Evolutionary conservation across 139 green algal species (phyloP).

Genomic region (Edaphochlamys debaryana): DNA sequence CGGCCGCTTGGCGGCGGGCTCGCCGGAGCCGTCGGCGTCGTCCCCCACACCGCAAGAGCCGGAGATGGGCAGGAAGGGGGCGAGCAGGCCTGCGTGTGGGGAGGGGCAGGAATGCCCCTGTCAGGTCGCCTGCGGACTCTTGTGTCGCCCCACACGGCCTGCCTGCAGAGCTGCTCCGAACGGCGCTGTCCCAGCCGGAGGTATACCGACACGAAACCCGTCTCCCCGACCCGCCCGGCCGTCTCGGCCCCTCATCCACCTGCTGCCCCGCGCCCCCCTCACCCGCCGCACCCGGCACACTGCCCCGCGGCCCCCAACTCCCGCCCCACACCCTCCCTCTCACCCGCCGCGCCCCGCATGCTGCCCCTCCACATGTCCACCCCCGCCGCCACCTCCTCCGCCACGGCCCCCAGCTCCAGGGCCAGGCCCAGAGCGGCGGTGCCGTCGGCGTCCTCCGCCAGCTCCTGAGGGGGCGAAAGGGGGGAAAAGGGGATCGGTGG

Average conservation of each 20-base stretch:
- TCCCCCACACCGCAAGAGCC: not conserved
- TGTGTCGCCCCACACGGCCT: no score
- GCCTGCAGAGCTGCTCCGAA: no score
- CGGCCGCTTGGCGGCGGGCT: not conserved
- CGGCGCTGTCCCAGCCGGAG: no score
- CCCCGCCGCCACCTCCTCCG: slow-evolving; percentile 23
- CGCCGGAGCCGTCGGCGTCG: not conserved
- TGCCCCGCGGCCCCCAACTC: no score
- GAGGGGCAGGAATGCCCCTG: no score
- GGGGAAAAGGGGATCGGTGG: no score
- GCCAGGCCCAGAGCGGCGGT: slow-evolving; percentile 27
- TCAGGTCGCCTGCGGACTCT: no score
- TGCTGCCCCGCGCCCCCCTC: no score
- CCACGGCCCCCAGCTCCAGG: slow-evolving; percentile 27
- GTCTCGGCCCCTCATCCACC: no score
- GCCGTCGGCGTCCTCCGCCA: slow-evolving; percentile 35
- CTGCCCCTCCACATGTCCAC: slow-evolving; percentile 4
- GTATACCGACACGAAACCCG: no score
- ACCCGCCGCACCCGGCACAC: no score
- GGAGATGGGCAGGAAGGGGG: not conserved
- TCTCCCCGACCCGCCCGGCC: no score
- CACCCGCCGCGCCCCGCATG: slow-evolving; percentile 2
- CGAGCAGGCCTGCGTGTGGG: not conserved
- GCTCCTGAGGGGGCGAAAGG: slow-evolving; percentile 19
- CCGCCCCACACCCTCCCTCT: not conserved